These are phyloP conservation scores for Lipomyces orientalis DNA, from an alignment of 805 yeast species.

Conservation along the genomic window DNA sequence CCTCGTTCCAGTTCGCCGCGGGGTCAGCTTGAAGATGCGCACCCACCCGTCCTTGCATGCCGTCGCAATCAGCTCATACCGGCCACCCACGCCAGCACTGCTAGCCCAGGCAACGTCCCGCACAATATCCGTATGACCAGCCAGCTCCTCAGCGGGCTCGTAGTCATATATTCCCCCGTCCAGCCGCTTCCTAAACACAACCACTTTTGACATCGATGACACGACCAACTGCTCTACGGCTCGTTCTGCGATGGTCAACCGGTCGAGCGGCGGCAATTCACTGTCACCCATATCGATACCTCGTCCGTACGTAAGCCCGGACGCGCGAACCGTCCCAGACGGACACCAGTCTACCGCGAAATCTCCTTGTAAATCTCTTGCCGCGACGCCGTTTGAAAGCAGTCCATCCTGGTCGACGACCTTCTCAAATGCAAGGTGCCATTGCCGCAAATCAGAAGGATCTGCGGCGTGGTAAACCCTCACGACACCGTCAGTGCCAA, in stretches of 20 bases:
- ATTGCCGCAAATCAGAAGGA: slow-evolving; percentile 81
- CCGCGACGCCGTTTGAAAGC: not conserved
- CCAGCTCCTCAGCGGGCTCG: slow-evolving; percentile 50
- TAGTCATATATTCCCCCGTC: slow-evolving; percentile 53
- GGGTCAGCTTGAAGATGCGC: slow-evolving; percentile 74
- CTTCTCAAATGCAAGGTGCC: slow-evolving; percentile 79
- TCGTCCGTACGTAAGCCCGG: not conserved
- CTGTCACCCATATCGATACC: slow-evolving; percentile 7
- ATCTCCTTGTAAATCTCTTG: slow-evolving; percentile 30
- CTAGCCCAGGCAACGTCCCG: slow-evolving; percentile 36
- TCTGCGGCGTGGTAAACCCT: slow-evolving; percentile 87
- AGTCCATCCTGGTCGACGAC: slow-evolving; percentile 41
- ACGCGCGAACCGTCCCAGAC: slow-evolving; percentile 18
- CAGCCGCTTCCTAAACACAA: slow-evolving; percentile 65
- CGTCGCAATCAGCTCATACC: slow-evolving; percentile 86
- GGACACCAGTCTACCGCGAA: slow-evolving; percentile 35
- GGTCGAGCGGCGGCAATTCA: slow-evolving; percentile 52
- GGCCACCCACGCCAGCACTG: slow-evolving; percentile 55
- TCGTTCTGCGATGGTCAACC: slow-evolving; percentile 72
- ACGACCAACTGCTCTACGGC: slow-evolving; percentile 81
- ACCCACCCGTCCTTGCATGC: slow-evolving; percentile 95
- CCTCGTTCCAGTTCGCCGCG: slow-evolving; percentile 4
- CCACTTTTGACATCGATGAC: slow-evolving; percentile 85
- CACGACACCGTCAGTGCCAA: slow-evolving; percentile 87
- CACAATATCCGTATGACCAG: slow-evolving; percentile 61